These are phyloP conservation scores for Talaromyces atroroseus DNA, from an alignment of 2,329 filamentous ascomycete species.

Conservation along the genomic window DNA sequence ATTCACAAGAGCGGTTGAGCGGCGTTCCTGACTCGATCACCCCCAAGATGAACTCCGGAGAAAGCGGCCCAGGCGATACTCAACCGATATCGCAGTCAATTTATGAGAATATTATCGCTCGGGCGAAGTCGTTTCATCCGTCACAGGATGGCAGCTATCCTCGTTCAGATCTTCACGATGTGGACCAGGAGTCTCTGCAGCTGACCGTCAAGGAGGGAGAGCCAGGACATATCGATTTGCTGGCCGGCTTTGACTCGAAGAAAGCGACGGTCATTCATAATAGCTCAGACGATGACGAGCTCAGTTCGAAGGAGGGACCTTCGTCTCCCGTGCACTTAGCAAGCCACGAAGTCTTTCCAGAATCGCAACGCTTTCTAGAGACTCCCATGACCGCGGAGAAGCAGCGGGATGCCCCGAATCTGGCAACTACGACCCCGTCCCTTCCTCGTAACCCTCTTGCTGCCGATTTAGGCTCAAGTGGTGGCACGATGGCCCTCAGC, in stretches of 20 bases:
- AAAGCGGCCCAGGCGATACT: slow-evolving; percentile 36
- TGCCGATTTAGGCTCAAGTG: slow-evolving; percentile 29
- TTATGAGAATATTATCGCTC: slow-evolving; percentile 35
- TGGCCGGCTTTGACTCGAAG: slow-evolving; percentile 32
- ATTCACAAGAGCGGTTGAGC: slow-evolving; percentile 17
- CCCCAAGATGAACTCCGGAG: slow-evolving; percentile 30
- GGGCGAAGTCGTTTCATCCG: slow-evolving; percentile 27
- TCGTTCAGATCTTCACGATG: slow-evolving; percentile 9
- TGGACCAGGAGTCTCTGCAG: slow-evolving; percentile 23
- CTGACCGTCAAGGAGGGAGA: slow-evolving; percentile 37
- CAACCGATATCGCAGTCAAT: slow-evolving; percentile 43
- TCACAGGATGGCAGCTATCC: slow-evolving; percentile 14
- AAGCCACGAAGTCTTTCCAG: slow-evolving; percentile 41
- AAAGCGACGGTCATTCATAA: slow-evolving; percentile 16
- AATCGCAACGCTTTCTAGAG: slow-evolving; percentile 40
- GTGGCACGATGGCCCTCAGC: slow-evolving; percentile 41
- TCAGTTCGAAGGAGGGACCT: slow-evolving; percentile 26
- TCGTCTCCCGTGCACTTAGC: slow-evolving; percentile 35
- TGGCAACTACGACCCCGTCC: slow-evolving; percentile 31
- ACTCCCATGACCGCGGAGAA: slow-evolving; percentile 38
- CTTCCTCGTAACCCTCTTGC: slow-evolving; percentile 40
- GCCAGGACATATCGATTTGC: slow-evolving; percentile 39
- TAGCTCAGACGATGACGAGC: slow-evolving; percentile 44
- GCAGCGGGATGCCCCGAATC: slow-evolving; percentile 22
- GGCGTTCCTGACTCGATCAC: slow-evolving; percentile 19